Evolutionary conservation across 805 yeast genomes (phyloP).

Genomic region (Sugiyamaella floridensis): DNA sequence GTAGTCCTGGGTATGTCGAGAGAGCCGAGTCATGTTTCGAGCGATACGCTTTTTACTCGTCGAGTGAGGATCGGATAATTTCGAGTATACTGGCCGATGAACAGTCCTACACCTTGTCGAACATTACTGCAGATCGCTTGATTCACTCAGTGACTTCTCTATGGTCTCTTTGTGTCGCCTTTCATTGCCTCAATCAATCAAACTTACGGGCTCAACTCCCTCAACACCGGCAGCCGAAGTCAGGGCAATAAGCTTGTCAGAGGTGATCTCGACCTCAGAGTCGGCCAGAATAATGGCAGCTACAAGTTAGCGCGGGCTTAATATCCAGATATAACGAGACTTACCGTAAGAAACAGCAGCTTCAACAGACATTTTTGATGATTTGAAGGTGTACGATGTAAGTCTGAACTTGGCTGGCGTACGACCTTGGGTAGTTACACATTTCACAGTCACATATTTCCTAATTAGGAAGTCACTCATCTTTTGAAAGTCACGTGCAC

Average conservation of each 20-base stretch:
- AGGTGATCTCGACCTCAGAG: constrained; percentile 87
- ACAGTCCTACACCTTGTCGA: too few relatives aligned
- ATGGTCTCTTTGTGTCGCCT: neutral
- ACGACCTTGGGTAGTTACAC: neutral
- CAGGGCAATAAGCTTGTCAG: constrained; percentile 75
- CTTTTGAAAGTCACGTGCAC: too few relatives aligned
- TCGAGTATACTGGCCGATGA: too few relatives aligned
- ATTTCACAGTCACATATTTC: neutral
- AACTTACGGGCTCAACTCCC: constrained; percentile 49
- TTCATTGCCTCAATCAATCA: neutral
- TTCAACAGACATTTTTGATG: constrained; percentile 36
- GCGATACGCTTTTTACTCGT: too few relatives aligned
- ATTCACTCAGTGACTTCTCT: neutral
- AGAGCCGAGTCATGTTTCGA: too few relatives aligned
- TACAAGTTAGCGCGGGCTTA: neutral
- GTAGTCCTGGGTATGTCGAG: too few relatives aligned
- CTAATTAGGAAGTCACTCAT: neutral
- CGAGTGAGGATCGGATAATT: too few relatives aligned
- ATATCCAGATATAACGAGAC: constrained; percentile 1
- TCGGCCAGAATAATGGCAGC: constrained; percentile 98
- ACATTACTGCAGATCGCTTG: too few relatives aligned
- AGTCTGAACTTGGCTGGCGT: constrained; percentile 2
- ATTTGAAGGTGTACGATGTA: constrained; percentile 4
- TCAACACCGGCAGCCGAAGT: constrained; percentile 77
- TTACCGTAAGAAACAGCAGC: constrained; percentile 77